Evolutionary conservation across 2,329 filamentous ascomycete species (phyloP).

Genomic region (Venturia nashicola): DNA sequence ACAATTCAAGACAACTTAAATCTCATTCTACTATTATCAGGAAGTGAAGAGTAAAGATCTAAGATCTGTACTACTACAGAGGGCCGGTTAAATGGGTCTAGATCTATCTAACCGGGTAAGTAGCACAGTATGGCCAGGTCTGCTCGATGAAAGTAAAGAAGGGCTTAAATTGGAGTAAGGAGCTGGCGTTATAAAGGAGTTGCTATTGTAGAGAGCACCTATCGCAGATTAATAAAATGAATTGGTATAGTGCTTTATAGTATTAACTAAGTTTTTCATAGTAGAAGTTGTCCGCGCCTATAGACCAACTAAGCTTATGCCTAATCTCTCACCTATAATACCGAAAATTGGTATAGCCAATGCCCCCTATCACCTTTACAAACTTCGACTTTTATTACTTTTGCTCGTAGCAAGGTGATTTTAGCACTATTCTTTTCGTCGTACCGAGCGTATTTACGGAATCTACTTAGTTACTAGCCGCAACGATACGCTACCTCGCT

Average conservation of each 20-base stretch:
- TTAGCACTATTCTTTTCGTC: background rate
- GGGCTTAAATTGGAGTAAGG: background rate
- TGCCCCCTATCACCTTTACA: too few relatives aligned
- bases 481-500: background rate
- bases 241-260: too few relatives aligned
- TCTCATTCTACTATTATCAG: background rate
- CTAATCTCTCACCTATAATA: too few relatives aligned
- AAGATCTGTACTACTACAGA: background rate
- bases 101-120: background rate
- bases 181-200: background rate
- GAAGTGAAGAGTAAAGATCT: background rate
- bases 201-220: too few relatives aligned
- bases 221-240: too few relatives aligned
- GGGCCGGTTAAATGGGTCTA: background rate
- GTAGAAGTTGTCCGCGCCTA: too few relatives aligned
- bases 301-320: too few relatives aligned
- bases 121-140: background rate
- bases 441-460: background rate
- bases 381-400: background rate
- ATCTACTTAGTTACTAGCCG: background rate
- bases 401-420: background rate
- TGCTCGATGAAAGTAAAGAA: background rate
- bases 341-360: too few relatives aligned
- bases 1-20: background rate
- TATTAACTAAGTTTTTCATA: too few relatives aligned